These are phyloP conservation scores for Bryoerythrophyllum caledonicum DNA, from an alignment of 225 moss, liverwort and hornwort species.

Conservation along the genomic window DNA sequence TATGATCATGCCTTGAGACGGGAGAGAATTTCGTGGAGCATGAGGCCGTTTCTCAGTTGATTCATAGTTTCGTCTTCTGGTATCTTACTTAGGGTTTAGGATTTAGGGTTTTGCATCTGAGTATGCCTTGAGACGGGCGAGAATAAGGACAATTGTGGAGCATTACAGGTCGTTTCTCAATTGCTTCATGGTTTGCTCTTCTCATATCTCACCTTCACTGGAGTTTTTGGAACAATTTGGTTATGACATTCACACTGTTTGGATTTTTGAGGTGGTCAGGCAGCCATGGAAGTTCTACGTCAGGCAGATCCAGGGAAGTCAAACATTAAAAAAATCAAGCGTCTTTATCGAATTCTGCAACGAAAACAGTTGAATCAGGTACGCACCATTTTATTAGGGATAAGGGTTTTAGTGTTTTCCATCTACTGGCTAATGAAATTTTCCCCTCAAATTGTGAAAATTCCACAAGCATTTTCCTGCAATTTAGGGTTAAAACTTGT, in stretches of 20 bases:
- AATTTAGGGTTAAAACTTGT: too few species aligned
- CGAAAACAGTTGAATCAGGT: conserved; percentile 71
- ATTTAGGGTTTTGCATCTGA: too few species aligned
- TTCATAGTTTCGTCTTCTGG: too few species aligned
- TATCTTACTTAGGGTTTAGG: too few species aligned
- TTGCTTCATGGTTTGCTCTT: not conserved
- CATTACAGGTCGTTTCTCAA: not conserved
- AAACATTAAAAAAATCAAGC: conserved; percentile 62
- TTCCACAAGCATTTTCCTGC: too few species aligned
- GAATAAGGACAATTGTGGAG: not conserved
- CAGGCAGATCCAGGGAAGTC: conserved; percentile 56
- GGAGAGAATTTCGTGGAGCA: too few species aligned
- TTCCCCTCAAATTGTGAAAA: conserved; percentile 2
- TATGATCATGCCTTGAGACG: too few species aligned
- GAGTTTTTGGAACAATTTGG: not conserved
- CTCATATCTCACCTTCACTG: not conserved
- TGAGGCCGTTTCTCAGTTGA: not conserved
- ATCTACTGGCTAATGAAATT: not conserved
- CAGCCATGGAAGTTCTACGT: conserved; percentile 78
- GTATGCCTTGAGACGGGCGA: not conserved
- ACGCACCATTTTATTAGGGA: conserved; percentile 7
- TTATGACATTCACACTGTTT: not conserved
- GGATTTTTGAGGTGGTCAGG: conserved; percentile 43
- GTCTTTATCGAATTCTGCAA: conserved; percentile 76
- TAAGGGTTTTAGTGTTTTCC: not conserved